Evolutionary conservation across 2,329 filamentous ascomycete genomes (phyloP).

Genomic region (Alternaria gansuensis): DNA sequence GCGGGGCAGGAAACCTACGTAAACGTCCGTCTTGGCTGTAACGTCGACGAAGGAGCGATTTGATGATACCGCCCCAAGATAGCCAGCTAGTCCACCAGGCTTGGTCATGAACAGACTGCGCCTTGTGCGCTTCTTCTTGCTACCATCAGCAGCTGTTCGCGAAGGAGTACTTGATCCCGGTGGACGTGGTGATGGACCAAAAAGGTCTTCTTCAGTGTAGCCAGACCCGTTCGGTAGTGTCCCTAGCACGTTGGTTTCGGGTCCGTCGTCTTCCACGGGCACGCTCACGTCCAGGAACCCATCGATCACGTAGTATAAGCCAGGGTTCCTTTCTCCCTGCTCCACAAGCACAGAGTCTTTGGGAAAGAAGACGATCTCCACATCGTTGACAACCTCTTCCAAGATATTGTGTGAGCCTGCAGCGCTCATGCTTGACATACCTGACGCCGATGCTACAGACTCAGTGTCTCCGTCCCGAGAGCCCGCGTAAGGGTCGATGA

Average conservation of each 20-base stretch:
- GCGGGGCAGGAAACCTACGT: slow-evolving; percentile 91
- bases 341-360: slow-evolving; percentile 94
- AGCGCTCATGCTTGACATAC: slow-evolving; percentile 60
- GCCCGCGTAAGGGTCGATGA: slow-evolving; percentile 84
- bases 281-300: slow-evolving; percentile 95
- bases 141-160: slow-evolving; percentile 42
- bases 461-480: slow-evolving; percentile 85
- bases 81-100: slow-evolving; percentile 91
- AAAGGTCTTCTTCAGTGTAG: slow-evolving; percentile 51
- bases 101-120: slow-evolving; percentile 89
- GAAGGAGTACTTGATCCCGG: slow-evolving; percentile 37
- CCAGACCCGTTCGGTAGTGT: slow-evolving; percentile 50
- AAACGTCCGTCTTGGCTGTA: slow-evolving; percentile 96
- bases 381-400: slow-evolving; percentile 86
- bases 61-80: slow-evolving; percentile 91
- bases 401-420: slow-evolving; percentile 71
- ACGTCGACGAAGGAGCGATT: slow-evolving; percentile 97
- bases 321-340: slow-evolving; percentile 95
- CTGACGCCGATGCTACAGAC: slow-evolving; percentile 70
- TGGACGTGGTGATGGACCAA: slow-evolving; percentile 41
- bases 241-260: slow-evolving; percentile 56
- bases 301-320: slow-evolving; percentile 96
- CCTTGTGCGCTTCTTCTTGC: slow-evolving; percentile 63
- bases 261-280: slow-evolving; percentile 71
- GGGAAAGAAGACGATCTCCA: slow-evolving; percentile 97